Conservation (phyloP, 768 basidiomycete species). For the Daedaleopsis sinensis region DNA sequence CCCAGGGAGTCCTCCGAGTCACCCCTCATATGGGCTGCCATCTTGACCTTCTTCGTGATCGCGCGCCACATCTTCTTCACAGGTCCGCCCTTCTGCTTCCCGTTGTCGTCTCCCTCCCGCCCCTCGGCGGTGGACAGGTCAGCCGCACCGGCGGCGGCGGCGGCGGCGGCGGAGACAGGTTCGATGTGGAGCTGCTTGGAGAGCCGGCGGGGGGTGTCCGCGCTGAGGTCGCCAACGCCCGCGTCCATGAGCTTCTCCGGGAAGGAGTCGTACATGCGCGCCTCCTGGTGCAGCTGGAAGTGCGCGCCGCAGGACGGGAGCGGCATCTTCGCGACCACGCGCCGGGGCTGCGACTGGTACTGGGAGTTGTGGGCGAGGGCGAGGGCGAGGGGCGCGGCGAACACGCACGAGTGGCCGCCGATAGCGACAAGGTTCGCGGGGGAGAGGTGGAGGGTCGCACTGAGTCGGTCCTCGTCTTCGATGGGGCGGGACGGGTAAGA, state of each 20-base stretch:
- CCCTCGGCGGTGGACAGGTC: not conserved
- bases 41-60: not conserved
- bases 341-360: slow-evolving; percentile 9
- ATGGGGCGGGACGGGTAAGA: not conserved
- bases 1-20: not conserved
- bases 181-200: no score
- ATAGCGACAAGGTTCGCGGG: slow-evolving; percentile 37
- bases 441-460: slow-evolving; percentile 52
- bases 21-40: not conserved
- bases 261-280: slow-evolving; percentile 46
- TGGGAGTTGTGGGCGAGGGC: no score
- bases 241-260: slow-evolving; percentile 48
- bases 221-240: slow-evolving; percentile 9
- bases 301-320: not conserved
- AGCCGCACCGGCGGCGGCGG: no score
- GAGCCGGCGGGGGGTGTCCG: no score
- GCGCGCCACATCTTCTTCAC: not conserved
- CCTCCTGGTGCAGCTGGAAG: slow-evolving; percentile 35
- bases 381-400: slow-evolving; percentile 50
- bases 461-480: not conserved
- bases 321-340: slow-evolving; percentile 26
- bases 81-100: not conserved
- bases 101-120: no score
- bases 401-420: slow-evolving; percentile 55
- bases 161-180: no score